phyloP scores from a whole-genome alignment of 768 basidiomycete genomes.

The Kwoniella dejecticola region DNA sequence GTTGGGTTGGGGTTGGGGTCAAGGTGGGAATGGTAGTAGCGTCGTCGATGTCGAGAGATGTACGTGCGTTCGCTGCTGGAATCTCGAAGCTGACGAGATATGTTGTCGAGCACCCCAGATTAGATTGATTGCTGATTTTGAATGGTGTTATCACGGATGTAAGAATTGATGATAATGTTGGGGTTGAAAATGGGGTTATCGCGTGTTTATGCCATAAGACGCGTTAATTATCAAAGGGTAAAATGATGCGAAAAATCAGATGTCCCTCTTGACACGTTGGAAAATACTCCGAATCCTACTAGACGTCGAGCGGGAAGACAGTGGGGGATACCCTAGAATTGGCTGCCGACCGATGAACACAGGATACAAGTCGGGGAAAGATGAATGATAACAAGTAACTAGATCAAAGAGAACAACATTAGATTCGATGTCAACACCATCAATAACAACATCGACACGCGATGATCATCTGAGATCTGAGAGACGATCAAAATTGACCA shows the following conservation, averaged over 20 bases:
- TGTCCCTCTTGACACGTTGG: constrained; percentile 1
- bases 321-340: neutral
- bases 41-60: too few species aligned
- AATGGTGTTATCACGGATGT: neutral
- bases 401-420: neutral
- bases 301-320: neutral
- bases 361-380: neutral
- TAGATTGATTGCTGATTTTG: neutral
- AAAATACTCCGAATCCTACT: neutral
- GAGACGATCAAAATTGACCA: too few species aligned
- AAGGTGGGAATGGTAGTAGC: too few species aligned
- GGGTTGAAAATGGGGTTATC: constrained; percentile 8
- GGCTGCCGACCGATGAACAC: too few species aligned
- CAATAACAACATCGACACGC: neutral
- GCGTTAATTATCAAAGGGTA: neutral
- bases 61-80: too few species aligned
- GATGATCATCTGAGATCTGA: too few species aligned
- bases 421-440: neutral
- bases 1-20: too few species aligned
- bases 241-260: neutral
- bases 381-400: too few species aligned
- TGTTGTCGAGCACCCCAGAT: constrained; percentile 6
- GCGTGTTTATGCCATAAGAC: constrained; percentile 11
- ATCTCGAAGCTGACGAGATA: too few species aligned
- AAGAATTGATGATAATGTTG: neutral